A percentile compares a stretch with the other conserved stretches of the same genome.
These are phyloP conservation scores for Tetrahymena malaccensis DNA, from an alignment of 73 alveolate genomes.

Conservation along the genomic window DNA sequence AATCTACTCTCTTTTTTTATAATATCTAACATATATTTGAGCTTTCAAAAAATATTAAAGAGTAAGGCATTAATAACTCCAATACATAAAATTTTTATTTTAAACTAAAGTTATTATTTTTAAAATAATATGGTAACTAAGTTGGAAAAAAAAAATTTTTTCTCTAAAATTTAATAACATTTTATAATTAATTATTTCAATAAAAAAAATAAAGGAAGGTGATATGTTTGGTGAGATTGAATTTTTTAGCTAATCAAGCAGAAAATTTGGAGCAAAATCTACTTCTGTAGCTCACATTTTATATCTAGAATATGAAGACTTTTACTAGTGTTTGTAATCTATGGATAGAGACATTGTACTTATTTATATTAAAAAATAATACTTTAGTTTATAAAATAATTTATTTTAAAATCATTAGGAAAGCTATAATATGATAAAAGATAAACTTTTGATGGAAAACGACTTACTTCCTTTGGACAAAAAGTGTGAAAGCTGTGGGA, in stretches of 20 bases:
- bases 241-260: slow-evolving; percentile 62
- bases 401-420: background rate
- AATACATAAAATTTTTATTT: too few relatives aligned
- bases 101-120: too few relatives aligned
- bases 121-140: too few relatives aligned
- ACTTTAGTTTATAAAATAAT: too few relatives aligned
- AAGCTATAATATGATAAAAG: background rate
- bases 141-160: too few relatives aligned
- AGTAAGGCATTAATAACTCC: too few relatives aligned
- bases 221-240: slow-evolving; percentile 81
- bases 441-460: background rate
- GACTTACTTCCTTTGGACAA: background rate
- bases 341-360: background rate
- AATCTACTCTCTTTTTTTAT: too few relatives aligned
- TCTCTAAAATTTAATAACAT: too few relatives aligned
- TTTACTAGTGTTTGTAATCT: background rate
- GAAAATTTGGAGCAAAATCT: slow-evolving; percentile 69
- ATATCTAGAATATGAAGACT: slow-evolving; percentile 47
- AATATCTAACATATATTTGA: too few relatives aligned
- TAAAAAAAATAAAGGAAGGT: slow-evolving; percentile 19
- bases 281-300: slow-evolving; percentile 65
- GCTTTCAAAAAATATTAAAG: too few relatives aligned
- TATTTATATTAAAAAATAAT: background rate
- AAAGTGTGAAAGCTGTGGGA: background rate
- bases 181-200: too few relatives aligned